These are phyloP conservation scores for Davidsoniella eucalypti DNA, from an alignment of 2,329 filamentous ascomycete genomes.

Conservation along the genomic window DNA sequence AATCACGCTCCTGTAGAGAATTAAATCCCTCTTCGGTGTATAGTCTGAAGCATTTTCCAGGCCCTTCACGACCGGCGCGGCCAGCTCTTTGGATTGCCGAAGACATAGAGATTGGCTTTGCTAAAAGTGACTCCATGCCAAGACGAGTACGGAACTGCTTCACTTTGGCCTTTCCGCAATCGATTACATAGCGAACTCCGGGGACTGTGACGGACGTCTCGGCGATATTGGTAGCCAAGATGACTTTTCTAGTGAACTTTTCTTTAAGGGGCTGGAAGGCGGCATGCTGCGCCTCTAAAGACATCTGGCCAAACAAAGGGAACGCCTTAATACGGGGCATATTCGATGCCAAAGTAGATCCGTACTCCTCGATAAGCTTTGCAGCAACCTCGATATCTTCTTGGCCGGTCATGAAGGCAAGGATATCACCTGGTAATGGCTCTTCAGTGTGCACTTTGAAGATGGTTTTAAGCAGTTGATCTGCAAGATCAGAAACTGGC, in stretches of 20 bases:
- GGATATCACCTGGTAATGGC: constrained; percentile 80
- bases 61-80: constrained; percentile 79
- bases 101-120: constrained; percentile 82
- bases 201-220: constrained; percentile 95
- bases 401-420: constrained; percentile 84
- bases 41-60: constrained; percentile 76
- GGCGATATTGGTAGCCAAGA: constrained; percentile 93
- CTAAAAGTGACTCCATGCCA: constrained; percentile 77
- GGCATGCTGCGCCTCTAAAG: constrained; percentile 68
- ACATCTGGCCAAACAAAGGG: constrained; percentile 78
- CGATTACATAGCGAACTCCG: constrained; percentile 79
- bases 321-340: constrained; percentile 57
- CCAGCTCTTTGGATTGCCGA: constrained; percentile 84
- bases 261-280: constrained; percentile 65
- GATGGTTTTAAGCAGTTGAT: constrained; percentile 64
- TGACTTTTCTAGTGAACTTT: constrained; percentile 67
- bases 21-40: constrained; percentile 71
- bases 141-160: constrained; percentile 77
- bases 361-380: constrained; percentile 65
- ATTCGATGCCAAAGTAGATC: constrained; percentile 52
- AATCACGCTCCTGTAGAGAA: constrained; percentile 52
- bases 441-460: constrained; percentile 78
- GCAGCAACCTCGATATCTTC: constrained; percentile 80
- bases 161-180: constrained; percentile 84
- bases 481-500: constrained; percentile 73